A percentile compares a stretch with the other conserved stretches of the same genome.
Conservation (phyloP, 2,329 filamentous ascomycete genomes). For the Coniella lustricola region DNA sequence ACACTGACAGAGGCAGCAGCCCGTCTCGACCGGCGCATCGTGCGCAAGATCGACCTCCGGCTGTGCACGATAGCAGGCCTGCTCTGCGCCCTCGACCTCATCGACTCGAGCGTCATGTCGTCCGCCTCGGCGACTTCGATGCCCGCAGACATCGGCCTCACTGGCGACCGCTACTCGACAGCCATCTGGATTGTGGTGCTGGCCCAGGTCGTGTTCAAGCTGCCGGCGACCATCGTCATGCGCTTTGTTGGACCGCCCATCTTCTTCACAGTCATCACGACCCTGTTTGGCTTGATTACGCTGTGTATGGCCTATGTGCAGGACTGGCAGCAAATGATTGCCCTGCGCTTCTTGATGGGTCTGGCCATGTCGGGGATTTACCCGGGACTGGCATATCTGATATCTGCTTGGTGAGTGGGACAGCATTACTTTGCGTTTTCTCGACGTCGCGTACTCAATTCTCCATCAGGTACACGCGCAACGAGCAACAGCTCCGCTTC, state of each 20-base stretch:
- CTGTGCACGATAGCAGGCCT: conserved; percentile 65
- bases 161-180: conserved; percentile 60
- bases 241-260: conserved; percentile 56
- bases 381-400: conserved; percentile 43
- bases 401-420: conserved; percentile 40
- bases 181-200: conserved; percentile 70
- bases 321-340: conserved; percentile 65
- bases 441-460: neutral
- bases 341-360: conserved; percentile 56
- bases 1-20: neutral
- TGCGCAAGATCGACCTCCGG: conserved; percentile 59
- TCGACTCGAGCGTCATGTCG: conserved; percentile 64
- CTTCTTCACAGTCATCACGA: conserved; percentile 54
- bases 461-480: conserved; percentile 45
- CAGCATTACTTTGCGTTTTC: neutral
- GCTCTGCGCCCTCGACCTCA: conserved; percentile 61
- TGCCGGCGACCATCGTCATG: conserved; percentile 61
- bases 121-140: conserved; percentile 64
- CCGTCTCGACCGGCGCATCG: conserved; percentile 38
- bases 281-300: conserved; percentile 57
- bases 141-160: conserved; percentile 54
- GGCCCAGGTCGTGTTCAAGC: conserved; percentile 58
- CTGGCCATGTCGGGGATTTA: conserved; percentile 53
- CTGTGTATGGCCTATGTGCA: conserved; percentile 61
- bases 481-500: conserved; percentile 59